These are phyloP conservation scores for Pichia kudriavzevii DNA, from an alignment of 1,139 yeast genomes.

Conservation along the genomic window DNA sequence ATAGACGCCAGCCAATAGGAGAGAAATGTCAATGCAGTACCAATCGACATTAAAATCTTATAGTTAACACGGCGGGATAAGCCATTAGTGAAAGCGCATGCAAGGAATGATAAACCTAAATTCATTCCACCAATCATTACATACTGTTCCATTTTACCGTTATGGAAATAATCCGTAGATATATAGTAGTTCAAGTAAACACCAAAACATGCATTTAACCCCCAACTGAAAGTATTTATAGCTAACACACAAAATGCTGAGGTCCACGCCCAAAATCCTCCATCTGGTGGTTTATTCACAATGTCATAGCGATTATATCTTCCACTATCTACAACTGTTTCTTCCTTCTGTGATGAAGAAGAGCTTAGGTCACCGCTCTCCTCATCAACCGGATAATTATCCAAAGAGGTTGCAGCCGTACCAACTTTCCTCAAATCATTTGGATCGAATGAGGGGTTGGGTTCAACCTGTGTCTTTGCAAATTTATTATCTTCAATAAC, in stretches of 20 bases:
- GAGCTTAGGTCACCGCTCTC: too few species aligned
- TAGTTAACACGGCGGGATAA: constrained; percentile 30
- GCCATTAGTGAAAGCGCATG: constrained; percentile 46
- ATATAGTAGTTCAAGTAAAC: constrained; percentile 56
- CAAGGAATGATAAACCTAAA: constrained; percentile 48
- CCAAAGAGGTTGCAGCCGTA: constrained; percentile 8
- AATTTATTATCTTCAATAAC: constrained; percentile 24
- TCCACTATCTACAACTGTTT: constrained; percentile 26
- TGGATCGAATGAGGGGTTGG: constrained; percentile 15
- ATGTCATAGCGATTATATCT: constrained; percentile 29
- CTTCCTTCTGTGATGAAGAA: too few species aligned
- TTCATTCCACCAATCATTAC: constrained; percentile 66
- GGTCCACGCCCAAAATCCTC: constrained; percentile 63
- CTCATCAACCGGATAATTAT: too few species aligned
- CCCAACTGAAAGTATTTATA: constrained; percentile 56
- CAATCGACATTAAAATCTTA: constrained; percentile 37
- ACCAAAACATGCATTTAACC: constrained; percentile 63
- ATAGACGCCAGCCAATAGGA: constrained; percentile 62
- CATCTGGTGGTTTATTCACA: constrained; percentile 49
- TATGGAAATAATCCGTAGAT: constrained; percentile 40
- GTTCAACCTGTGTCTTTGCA: constrained; percentile 15
- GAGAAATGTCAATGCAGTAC: constrained; percentile 43
- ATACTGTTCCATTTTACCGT: constrained; percentile 51
- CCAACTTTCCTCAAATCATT: constrained; percentile 4
- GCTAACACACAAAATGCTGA: constrained; percentile 48